Evolutionary conservation across 805 yeast genomes (phyloP).

Genomic region (Komagataella pseudopastoris): DNA sequence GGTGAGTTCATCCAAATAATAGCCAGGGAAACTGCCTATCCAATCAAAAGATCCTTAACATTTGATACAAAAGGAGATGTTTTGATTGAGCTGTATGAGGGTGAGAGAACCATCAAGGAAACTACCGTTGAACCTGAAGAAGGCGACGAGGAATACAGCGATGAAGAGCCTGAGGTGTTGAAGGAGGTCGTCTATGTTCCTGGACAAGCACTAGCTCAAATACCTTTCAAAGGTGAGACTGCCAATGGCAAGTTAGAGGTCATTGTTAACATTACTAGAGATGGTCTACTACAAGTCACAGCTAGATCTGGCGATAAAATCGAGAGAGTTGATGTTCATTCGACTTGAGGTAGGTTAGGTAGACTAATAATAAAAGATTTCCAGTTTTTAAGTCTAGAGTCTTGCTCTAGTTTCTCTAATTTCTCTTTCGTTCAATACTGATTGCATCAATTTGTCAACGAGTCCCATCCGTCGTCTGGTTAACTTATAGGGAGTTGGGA

Average conservation of each 20-base stretch:
- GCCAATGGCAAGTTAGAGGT: conserved; percentile 58
- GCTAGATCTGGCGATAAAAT: conserved; percentile 42
- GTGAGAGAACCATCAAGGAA: conserved; percentile 72
- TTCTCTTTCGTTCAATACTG: background rate
- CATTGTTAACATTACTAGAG: conserved; percentile 48
- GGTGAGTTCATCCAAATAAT: conserved; percentile 62
- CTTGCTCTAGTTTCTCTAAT: background rate
- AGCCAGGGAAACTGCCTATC: conserved; percentile 78
- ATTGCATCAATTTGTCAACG: background rate
- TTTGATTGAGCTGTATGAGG: conserved; percentile 67
- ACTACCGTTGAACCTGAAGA: conserved; percentile 61
- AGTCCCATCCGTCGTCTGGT: conserved; percentile 4
- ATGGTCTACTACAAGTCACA: conserved; percentile 49
- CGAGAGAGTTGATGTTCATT: conserved; percentile 31
- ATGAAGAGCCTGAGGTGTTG: conserved; percentile 83
- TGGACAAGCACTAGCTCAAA: conserved; percentile 64
- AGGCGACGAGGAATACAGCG: conserved; percentile 30
- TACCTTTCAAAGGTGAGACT: conserved; percentile 59
- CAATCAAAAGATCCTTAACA: conserved; percentile 65
- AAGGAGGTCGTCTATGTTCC: conserved; percentile 64
- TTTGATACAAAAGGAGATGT: conserved; percentile 53
- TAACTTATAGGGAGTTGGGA: conserved; percentile 6
- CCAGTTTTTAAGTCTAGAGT: background rate
- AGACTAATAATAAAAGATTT: background rate
- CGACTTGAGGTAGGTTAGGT: conserved; percentile 8